A percentile compares a stretch with the other conserved stretches of the same genome.
phyloP scores from a whole-genome alignment of 495 filamentous ascomycete species.

The Extremus antarcticus region DNA sequence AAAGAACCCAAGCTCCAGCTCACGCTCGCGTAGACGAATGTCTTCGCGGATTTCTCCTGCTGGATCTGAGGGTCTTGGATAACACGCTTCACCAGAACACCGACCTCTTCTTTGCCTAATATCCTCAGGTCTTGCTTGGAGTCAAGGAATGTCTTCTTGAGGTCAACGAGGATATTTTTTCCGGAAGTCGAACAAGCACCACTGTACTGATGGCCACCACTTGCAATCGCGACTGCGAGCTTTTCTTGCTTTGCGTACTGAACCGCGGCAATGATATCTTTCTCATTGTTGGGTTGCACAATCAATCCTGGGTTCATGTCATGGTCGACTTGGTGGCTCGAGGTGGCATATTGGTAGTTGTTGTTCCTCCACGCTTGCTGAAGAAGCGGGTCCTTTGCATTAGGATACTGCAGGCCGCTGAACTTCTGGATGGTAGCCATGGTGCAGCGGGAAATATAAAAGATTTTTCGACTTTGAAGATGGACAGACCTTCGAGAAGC shows the following conservation, averaged over 20 bases:
- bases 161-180: conserved; percentile 32
- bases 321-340: conserved; percentile 27
- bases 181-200: conserved; percentile 32
- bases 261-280: conserved; percentile 27
- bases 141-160: conserved; percentile 24
- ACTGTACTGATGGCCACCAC: conserved; percentile 34
- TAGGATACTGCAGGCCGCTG: conserved; percentile 22
- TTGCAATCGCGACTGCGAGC: conserved; percentile 32
- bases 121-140: not conserved
- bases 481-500: too few relatives aligned
- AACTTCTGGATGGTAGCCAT: conserved; percentile 27
- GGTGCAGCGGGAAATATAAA: too few relatives aligned
- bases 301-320: conserved; percentile 30
- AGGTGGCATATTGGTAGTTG: conserved; percentile 32
- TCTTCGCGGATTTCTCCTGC: conserved; percentile 12
- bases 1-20: conserved; percentile 33
- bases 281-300: conserved; percentile 28
- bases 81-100: conserved; percentile 22
- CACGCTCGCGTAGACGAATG: conserved; percentile 30
- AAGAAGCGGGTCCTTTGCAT: conserved; percentile 1
- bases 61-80: conserved; percentile 15
- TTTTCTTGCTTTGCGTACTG: conserved; percentile 30
- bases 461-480: too few relatives aligned
- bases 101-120: conserved; percentile 4
- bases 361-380: conserved; percentile 24